phyloP scores from a whole-genome alignment of 768 basidiomycete genomes.

The Agrocybe praecox region DNA sequence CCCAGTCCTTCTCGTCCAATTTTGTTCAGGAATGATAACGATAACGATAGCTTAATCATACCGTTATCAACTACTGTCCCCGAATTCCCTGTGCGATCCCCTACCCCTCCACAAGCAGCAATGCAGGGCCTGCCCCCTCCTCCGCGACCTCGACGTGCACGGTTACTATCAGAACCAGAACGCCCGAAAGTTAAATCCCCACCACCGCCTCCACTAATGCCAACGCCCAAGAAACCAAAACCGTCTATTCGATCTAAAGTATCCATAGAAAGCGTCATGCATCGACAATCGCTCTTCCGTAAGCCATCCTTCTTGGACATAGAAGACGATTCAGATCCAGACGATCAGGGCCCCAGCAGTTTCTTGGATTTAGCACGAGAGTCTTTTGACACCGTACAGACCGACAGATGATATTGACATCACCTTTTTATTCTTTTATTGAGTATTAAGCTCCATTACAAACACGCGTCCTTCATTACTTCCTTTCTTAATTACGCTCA shows the following conservation, averaged over 20 bases:
- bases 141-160: constrained; percentile 44
- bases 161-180: constrained; percentile 20
- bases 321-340: constrained; percentile 47
- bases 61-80: constrained; percentile 6
- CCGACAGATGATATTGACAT: constrained; percentile 17
- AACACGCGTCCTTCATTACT: constrained; percentile 1
- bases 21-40: constrained; percentile 1
- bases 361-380: constrained; percentile 56
- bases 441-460: not conserved
- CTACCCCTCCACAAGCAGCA: constrained; percentile 23
- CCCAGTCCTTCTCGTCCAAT: constrained; percentile 2
- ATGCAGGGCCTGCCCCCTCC: constrained; percentile 56
- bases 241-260: constrained; percentile 25
- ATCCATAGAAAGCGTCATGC: constrained; percentile 40
- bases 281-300: constrained; percentile 56
- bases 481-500: constrained; percentile 13
- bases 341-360: constrained; percentile 30
- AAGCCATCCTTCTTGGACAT: constrained; percentile 79
- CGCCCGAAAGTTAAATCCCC: constrained; percentile 3
- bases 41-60: constrained; percentile 5
- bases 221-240: not conserved
- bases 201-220: not conserved
- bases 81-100: not conserved
- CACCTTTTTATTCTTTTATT: constrained; percentile 2
- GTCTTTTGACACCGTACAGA: constrained; percentile 51